Base-by-base conservation (phyloP, 2,329 filamentous ascomycete genomes). In the Clonostachys solani region DNA sequence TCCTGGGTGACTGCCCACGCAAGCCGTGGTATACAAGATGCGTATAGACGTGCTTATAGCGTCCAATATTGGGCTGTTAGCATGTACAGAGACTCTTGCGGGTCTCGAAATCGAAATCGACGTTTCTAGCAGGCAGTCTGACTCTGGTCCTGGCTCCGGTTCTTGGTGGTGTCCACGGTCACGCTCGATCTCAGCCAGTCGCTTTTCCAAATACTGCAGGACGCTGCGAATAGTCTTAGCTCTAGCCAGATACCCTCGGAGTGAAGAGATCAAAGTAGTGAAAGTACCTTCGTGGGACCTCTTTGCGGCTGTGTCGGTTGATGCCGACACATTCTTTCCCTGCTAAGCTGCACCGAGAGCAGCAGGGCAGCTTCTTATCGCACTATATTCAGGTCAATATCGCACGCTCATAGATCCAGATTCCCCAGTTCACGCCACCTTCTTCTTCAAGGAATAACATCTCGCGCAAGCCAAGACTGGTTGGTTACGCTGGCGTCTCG, bases 361-460 rank as follows among this genome's bases (percentile, higher is more conserved):
- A 53, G 47, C 45, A 49, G 17, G 51, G 51, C 3, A 40, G 45
- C 17, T 42, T 48, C 16, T 46, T 47, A 40, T 53, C 51, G 29
- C 51, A 53, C 51, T 53, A 33, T 8, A 17, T 9, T n/a, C 12
- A 43, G 5, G 29, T 33, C 41, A 43, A 43, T 16, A 34, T 33
- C 15, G 5, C 23, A 29, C 23, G 9, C 8, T 23, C 23, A 10
- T 29, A 29, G 5, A 29, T 29, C 23, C 9, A 29, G 3, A 29
- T 6, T 10, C 23, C 23, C 23, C 12, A 18, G 13, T 29, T 17
- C 16, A 36, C 43, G 23, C 15, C 18, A 51, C 47, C 41, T 48
- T 51, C 48, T 53, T 44, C 34, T 51, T 49, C 17, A 47, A 40
- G 16, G 44, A 17, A 34, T 49, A 50, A 34, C 51, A 54, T 18